Conservation (phyloP, 768 basidiomycete species). For the Leucocoprinus leucothites region DNA sequence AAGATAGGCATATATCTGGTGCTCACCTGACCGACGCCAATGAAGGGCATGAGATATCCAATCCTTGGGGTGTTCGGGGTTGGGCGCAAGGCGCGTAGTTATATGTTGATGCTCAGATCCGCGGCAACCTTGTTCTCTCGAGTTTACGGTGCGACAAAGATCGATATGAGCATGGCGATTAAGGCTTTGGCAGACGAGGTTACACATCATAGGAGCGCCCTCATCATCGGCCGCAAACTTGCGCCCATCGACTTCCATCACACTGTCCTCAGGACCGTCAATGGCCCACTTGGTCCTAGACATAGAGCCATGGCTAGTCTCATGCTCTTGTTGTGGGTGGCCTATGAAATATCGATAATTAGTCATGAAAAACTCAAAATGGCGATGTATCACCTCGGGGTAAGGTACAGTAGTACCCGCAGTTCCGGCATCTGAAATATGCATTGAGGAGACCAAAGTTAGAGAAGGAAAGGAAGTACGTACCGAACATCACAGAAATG, state of each 20-base stretch:
- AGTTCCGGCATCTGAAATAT: constrained; percentile 47
- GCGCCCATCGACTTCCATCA: constrained; percentile 52
- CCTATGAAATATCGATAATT: constrained; percentile 27
- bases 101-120: constrained; percentile 47
- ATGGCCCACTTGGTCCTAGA: constrained; percentile 53
- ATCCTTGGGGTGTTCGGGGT: constrained; percentile 49
- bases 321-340: constrained; percentile 58
- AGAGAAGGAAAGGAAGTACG: neutral
- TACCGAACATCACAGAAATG: constrained; percentile 56
- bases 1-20: constrained; percentile 10
- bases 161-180: constrained; percentile 58
- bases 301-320: constrained; percentile 65
- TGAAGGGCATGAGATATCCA: constrained; percentile 49
- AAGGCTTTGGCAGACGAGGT: constrained; percentile 48
- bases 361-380: neutral
- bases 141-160: constrained; percentile 43
- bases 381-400: constrained; percentile 42
- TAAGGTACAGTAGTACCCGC: constrained; percentile 57
- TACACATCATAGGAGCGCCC: constrained; percentile 65
- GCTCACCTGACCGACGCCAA: constrained; percentile 60
- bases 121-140: constrained; percentile 36
- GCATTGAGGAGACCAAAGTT: too few species aligned
- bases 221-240: constrained; percentile 52
- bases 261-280: constrained; percentile 46
- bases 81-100: constrained; percentile 36